Evolutionary conservation across 2,329 filamentous ascomycete genomes (phyloP).

Genomic region (Fusarium sp.): DNA sequence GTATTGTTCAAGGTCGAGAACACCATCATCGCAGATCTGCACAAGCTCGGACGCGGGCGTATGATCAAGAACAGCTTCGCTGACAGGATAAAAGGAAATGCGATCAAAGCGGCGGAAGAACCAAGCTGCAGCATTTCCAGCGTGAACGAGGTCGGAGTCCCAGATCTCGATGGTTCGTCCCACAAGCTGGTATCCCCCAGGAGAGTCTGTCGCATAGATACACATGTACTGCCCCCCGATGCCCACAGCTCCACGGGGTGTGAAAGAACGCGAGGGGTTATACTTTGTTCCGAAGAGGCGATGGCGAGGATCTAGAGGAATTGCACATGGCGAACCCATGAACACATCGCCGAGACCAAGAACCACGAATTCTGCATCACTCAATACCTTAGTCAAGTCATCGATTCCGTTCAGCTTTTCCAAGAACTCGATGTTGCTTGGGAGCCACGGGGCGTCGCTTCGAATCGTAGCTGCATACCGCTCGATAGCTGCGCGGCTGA

Average conservation of each 20-base stretch:
- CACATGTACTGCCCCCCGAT: constrained; percentile 57
- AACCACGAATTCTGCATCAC: constrained; percentile 54
- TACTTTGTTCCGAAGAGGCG: constrained; percentile 56
- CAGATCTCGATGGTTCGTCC: constrained; percentile 54
- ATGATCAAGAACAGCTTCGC: constrained; percentile 49
- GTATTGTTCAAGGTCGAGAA: constrained; percentile 51
- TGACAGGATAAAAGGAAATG: constrained; percentile 52
- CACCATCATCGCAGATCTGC: constrained; percentile 46
- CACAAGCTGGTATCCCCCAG: constrained; percentile 56
- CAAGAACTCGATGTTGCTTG: constrained; percentile 71
- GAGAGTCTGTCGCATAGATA: constrained; percentile 56
- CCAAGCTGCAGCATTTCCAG: constrained; percentile 40
- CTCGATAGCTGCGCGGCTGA: constrained; percentile 64
- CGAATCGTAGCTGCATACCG: constrained; percentile 74
- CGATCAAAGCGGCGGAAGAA: constrained; percentile 53
- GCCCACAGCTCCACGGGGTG: constrained; percentile 54
- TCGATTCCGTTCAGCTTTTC: constrained; percentile 53
- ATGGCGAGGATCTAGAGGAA: constrained; percentile 54
- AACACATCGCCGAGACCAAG: constrained; percentile 58
- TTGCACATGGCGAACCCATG: constrained; percentile 55
- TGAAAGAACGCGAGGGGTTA: constrained; percentile 56
- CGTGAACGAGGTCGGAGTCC: constrained; percentile 40
- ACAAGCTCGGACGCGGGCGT: constrained; percentile 46
- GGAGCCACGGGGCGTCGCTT: constrained; percentile 71
- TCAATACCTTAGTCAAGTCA: constrained; percentile 46